Conservation (phyloP, 2,329 filamentous ascomycete genomes). For the Thielaviopsis punctulata region DNA sequence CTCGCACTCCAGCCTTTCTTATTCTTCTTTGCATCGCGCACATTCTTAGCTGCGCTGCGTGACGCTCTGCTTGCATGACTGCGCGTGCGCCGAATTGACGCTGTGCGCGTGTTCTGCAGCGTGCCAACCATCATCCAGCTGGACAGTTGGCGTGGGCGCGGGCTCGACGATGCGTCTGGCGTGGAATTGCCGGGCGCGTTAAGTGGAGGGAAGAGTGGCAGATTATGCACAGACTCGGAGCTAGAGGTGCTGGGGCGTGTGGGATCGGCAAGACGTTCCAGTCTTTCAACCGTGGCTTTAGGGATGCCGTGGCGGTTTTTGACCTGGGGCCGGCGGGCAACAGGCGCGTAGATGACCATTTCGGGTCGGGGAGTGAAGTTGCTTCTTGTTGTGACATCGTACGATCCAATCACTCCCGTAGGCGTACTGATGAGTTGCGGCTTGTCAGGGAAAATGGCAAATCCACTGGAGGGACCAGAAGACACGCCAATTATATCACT, state of each 20-base stretch:
- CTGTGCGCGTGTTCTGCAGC: slow-evolving; percentile 14
- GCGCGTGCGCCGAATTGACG: slow-evolving; percentile 28
- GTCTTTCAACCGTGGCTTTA: slow-evolving; percentile 32
- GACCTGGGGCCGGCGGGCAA: slow-evolving; percentile 32
- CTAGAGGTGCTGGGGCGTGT: not conserved
- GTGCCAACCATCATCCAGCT: not conserved
- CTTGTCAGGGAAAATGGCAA: not conserved
- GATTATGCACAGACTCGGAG: not conserved
- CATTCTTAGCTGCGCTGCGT: slow-evolving; percentile 43
- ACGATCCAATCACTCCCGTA: slow-evolving; percentile 29
- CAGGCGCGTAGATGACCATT: slow-evolving; percentile 33
- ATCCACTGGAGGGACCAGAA: not conserved
- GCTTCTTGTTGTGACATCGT: not conserved
- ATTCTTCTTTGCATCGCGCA: slow-evolving; percentile 36
- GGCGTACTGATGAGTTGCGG: slow-evolving; percentile 41
- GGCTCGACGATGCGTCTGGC: not conserved
- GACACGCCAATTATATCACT: not conserved
- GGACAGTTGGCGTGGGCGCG: not conserved
- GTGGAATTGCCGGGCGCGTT: not conserved
- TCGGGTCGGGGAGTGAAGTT: slow-evolving; percentile 32
- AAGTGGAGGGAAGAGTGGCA: slow-evolving; percentile 9
- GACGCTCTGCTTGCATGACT: slow-evolving; percentile 33
- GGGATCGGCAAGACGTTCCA: slow-evolving; percentile 37
- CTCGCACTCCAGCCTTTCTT: slow-evolving; percentile 14
- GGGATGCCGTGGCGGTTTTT: slow-evolving; percentile 18